Evolutionary conservation across 768 basidiomycete genomes (phyloP).

Genomic region (Filobasidium wieringae): DNA sequence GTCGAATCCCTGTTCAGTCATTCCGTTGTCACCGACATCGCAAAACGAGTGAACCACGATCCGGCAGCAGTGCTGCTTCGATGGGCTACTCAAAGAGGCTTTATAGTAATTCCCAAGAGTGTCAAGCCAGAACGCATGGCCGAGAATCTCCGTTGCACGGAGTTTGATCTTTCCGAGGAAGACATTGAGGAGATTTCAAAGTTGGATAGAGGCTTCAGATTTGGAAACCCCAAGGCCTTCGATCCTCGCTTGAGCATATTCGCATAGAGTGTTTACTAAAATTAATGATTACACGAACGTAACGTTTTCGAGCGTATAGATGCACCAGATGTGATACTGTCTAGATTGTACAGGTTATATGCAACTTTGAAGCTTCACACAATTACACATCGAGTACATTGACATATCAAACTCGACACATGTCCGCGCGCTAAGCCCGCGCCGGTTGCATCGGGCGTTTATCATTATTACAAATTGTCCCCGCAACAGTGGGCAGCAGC

Average conservation of each 20-base stretch:
- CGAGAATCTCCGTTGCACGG: constrained; percentile 48
- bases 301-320: no score
- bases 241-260: constrained; percentile 59
- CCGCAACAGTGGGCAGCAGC: no score
- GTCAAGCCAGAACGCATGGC: constrained; percentile 43
- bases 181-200: constrained; percentile 51
- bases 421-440: no score
- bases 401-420: no score
- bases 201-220: constrained; percentile 55
- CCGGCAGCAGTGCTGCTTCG: constrained; percentile 60
- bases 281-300: neutral
- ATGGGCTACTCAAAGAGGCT: constrained; percentile 64
- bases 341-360: no score
- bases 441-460: no score
- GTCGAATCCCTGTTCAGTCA: constrained; percentile 12
- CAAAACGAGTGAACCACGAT: constrained; percentile 6
- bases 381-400: no score
- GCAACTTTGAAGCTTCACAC: no score
- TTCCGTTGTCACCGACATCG: constrained; percentile 12
- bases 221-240: constrained; percentile 58
- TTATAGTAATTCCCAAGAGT: constrained; percentile 67
- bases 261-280: no score
- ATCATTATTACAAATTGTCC: no score
- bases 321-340: no score
- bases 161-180: constrained; percentile 47